Percentiles rank a stretch among this genome's conserved stretches.
phyloP scores from a whole-genome alignment of 2,329 filamentous ascomycete genomes.

The Fonsecaea monophora region DNA sequence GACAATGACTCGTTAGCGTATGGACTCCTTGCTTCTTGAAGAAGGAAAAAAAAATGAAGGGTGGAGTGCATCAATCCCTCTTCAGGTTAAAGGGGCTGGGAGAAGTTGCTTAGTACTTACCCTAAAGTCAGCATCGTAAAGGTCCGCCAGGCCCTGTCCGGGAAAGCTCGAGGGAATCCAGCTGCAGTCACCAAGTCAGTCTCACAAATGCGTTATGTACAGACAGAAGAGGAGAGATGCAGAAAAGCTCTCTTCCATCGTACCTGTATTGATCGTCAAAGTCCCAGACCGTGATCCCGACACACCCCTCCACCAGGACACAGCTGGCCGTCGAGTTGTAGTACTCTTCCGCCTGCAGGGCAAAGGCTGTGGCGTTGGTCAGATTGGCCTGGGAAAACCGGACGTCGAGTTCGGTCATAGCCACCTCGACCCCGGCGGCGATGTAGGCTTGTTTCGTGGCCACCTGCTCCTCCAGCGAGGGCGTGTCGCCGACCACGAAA shows the following conservation, averaged over 20 bases:
- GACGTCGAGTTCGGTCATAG: conserved; percentile 58
- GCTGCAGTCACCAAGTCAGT: conserved; percentile 35
- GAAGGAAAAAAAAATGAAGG: too few species aligned
- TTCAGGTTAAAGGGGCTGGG: not conserved
- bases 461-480: conserved; percentile 48
- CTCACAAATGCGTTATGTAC: too few species aligned
- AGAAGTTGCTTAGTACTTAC: conserved; percentile 2
- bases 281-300: conserved; percentile 51
- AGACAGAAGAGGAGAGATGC: too few species aligned
- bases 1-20: not conserved
- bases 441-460: conserved; percentile 49
- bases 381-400: conserved; percentile 48
- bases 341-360: conserved; percentile 46
- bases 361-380: conserved; percentile 37
- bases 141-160: conserved; percentile 51
- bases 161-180: conserved; percentile 55
- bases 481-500: conserved; percentile 54
- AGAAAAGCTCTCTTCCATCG: not conserved
- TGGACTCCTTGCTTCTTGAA: too few species aligned
- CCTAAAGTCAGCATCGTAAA: conserved; percentile 55
- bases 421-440: conserved; percentile 50
- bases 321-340: conserved; percentile 44
- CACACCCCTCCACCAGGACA: conserved; percentile 42
- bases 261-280: conserved; percentile 52
- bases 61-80: not conserved